Evolutionary conservation across 2,329 filamentous ascomycete genomes (phyloP).

Genomic region (Calonectria hongkongensis): DNA sequence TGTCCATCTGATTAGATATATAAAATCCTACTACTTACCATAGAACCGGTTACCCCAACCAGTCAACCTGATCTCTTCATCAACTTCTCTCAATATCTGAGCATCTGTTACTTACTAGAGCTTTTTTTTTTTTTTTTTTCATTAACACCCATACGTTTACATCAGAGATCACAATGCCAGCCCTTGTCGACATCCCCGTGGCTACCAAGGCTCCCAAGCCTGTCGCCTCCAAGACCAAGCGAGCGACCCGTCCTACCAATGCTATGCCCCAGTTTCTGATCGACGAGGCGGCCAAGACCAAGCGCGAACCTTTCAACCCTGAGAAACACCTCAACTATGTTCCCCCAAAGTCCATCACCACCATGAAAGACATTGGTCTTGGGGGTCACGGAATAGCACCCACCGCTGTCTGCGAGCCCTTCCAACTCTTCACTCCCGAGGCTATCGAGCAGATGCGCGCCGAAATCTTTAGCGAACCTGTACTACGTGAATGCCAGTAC

Average conservation of each 20-base stretch:
- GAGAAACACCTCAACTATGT: constrained; percentile 72
- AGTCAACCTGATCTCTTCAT: no score
- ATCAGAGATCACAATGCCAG: background rate
- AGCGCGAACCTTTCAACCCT: constrained; percentile 66
- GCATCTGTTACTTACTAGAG: no score
- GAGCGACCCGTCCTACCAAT: constrained; percentile 36
- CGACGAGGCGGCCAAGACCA: constrained; percentile 29
- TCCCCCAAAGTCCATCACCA: constrained; percentile 69
- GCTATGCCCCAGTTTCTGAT: constrained; percentile 38
- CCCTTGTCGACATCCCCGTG: background rate
- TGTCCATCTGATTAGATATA: no score
- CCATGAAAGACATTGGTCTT: constrained; percentile 78
- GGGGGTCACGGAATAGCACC: constrained; percentile 75
- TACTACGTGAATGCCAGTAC: constrained; percentile 74
- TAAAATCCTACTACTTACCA: no score
- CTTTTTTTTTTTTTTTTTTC: no score
- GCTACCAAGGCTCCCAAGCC: constrained; percentile 34
- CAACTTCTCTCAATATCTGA: no score
- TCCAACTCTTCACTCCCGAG: constrained; percentile 76
- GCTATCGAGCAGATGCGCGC: constrained; percentile 77
- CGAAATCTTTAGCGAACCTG: constrained; percentile 75
- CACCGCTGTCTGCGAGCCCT: constrained; percentile 78
- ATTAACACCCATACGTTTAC: background rate
- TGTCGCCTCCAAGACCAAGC: constrained; percentile 40
- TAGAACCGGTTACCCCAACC: no score